Percentiles rank a stretch among this genome's conserved stretches.
These are phyloP conservation scores for Boletus vermiculosoides DNA, from an alignment of 768 basidiomycete species.

Conservation along the genomic window DNA sequence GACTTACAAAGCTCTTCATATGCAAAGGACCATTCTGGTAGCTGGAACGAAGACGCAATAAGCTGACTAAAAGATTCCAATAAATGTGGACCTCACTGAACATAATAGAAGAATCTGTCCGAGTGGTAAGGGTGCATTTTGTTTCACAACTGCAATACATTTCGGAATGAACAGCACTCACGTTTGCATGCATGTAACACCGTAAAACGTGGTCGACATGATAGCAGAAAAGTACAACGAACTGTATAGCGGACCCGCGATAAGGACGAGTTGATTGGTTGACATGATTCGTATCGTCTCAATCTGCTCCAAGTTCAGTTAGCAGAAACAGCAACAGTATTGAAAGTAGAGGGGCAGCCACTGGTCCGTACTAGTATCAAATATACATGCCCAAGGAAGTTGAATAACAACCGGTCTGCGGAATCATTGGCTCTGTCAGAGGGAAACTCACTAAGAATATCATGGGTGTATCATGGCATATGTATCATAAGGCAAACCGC, in stretches of 20 bases:
- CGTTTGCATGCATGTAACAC: slow-evolving; percentile 12
- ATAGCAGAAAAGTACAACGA: slow-evolving; percentile 5
- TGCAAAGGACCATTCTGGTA: slow-evolving; percentile 5
- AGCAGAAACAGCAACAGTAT: too few species aligned
- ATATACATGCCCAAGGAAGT: too few species aligned
- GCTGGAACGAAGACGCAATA: neutral
- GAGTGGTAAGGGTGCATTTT: neutral
- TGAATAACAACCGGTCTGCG: too few species aligned
- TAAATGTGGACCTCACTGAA: neutral
- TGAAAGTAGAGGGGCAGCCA: too few species aligned
- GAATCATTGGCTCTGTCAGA: too few species aligned
- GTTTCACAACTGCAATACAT: neutral
- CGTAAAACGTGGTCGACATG: slow-evolving; percentile 4
- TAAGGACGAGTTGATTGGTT: neutral
- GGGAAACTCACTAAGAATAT: too few species aligned
- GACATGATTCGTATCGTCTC: neutral
- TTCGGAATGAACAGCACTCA: neutral
- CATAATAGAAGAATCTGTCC: slow-evolving; percentile 12
- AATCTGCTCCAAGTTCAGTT: neutral
- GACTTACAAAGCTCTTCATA: slow-evolving; percentile 12
- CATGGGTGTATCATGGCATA: too few species aligned
- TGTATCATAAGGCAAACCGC: too few species aligned
- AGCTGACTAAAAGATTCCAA: neutral
- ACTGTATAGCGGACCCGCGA: neutral
- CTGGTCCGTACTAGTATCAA: too few species aligned